Conservation (phyloP, 1,139 yeast species). For the Nakaseomyces glabratus region DNA sequence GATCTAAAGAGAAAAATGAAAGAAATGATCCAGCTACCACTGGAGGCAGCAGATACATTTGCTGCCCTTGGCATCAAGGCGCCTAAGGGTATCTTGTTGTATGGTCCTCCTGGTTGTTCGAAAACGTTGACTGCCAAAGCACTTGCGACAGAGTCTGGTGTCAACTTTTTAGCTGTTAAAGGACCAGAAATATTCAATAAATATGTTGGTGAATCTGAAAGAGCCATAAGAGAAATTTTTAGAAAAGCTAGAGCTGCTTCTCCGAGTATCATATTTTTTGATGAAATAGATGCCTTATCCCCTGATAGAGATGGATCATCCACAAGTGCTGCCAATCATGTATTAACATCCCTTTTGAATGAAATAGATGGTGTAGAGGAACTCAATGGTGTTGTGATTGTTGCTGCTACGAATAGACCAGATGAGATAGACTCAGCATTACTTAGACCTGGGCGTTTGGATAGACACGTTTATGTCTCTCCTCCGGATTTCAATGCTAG, state of each 20-base stretch:
- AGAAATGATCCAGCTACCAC: conserved; percentile 88
- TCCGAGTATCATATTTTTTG: conserved; percentile 87
- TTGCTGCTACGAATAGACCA: conserved; percentile 94
- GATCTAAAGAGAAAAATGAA: conserved; percentile 66
- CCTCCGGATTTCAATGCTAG: conserved; percentile 85
- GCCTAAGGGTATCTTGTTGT: conserved; percentile 81
- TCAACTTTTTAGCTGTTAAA: conserved; percentile 85
- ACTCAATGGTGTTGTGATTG: conserved; percentile 79
- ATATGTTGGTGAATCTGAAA: conserved; percentile 90
- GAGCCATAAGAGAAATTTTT: conserved; percentile 80
- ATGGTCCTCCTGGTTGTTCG: conserved; percentile 97
- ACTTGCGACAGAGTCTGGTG: conserved; percentile 86
- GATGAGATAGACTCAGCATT: conserved; percentile 86
- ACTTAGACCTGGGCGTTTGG: conserved; percentile 88
- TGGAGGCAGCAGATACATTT: conserved; percentile 75
- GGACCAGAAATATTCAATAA: conserved; percentile 94
- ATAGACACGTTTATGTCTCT: conserved; percentile 80
- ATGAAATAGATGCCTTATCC: conserved; percentile 89
- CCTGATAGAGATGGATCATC: conserved; percentile 60
- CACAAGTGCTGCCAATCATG: conserved; percentile 73
- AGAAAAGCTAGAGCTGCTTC: conserved; percentile 88
- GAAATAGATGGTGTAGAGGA: conserved; percentile 97
- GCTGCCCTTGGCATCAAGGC: conserved; percentile 70
- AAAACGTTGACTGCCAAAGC: conserved; percentile 93
- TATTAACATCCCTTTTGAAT: conserved; percentile 76